Conservation (phyloP, 805 yeast species). For the Zygoascus tannicola region DNA sequence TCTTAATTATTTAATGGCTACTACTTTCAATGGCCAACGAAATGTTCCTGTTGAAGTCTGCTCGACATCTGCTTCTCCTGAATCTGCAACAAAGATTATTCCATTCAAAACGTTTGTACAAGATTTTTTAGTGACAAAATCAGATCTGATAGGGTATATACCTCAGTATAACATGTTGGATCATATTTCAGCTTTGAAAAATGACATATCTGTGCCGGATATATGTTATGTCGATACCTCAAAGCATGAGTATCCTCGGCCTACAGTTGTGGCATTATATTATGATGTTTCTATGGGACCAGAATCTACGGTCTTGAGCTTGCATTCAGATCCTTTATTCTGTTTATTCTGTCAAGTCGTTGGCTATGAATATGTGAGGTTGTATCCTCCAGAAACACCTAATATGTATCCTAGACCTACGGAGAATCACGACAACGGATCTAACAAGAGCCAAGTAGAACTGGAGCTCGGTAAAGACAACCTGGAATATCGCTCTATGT, state of each 20-base stretch:
- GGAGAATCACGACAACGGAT: slow-evolving; percentile 6
- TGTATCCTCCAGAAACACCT: slow-evolving; percentile 12
- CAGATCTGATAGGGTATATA: slow-evolving; percentile 9
- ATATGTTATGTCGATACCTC: slow-evolving; percentile 7
- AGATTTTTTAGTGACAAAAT: background rate
- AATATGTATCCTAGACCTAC: slow-evolving; percentile 3
- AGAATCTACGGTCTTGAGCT: slow-evolving; percentile 20
- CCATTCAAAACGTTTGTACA: slow-evolving; percentile 13
- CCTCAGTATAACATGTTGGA: slow-evolving; percentile 20
- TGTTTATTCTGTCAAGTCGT: slow-evolving; percentile 21
- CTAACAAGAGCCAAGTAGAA: slow-evolving; percentile 20
- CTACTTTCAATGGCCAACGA: slow-evolving; percentile 11
- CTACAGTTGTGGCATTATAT: slow-evolving; percentile 5
- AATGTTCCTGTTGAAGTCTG: slow-evolving; percentile 24
- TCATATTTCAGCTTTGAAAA: slow-evolving; percentile 14
- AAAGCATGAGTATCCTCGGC: background rate
- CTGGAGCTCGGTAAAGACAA: slow-evolving; percentile 8
- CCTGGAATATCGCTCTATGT: slow-evolving; percentile 10
- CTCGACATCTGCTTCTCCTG: slow-evolving; percentile 12
- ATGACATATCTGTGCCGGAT: slow-evolving; percentile 19
- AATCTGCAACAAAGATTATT: slow-evolving; percentile 18
- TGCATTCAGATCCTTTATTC: slow-evolving; percentile 19
- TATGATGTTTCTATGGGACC: slow-evolving; percentile 23
- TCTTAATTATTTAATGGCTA: slow-evolving; percentile 12
- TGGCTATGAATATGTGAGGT: slow-evolving; percentile 21